These are phyloP conservation scores for Umbelopsis sp. DNA, from an alignment of 192 early-diverging fungal species.

Conservation along the genomic window DNA sequence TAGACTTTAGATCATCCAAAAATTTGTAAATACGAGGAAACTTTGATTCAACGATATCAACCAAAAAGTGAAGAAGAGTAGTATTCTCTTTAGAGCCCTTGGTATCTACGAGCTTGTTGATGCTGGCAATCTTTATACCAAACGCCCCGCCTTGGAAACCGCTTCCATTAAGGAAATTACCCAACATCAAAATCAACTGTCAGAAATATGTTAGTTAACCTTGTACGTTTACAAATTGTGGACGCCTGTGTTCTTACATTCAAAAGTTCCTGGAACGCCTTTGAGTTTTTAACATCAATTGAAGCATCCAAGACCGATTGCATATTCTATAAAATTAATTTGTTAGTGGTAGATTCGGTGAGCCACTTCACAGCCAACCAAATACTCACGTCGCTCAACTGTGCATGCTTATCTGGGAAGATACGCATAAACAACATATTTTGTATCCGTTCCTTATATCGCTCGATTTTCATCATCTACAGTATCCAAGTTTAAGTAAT, in stretches of 20 bases:
- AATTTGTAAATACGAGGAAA: conserved; percentile 65
- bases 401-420: conserved; percentile 66
- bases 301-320: conserved; percentile 65
- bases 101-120: conserved; percentile 87
- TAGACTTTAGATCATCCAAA: conserved; percentile 66
- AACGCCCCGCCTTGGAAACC: conserved; percentile 85
- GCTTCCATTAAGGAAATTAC: conserved; percentile 84
- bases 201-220: background rate
- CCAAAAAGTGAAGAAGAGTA: conserved; percentile 81
- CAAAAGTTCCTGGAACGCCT: conserved; percentile 72
- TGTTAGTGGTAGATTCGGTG: too few relatives aligned
- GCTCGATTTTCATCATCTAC: conserved; percentile 73
- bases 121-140: conserved; percentile 81
- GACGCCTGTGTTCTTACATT: conserved; percentile 41
- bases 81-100: conserved; percentile 72
- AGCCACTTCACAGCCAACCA: background rate
- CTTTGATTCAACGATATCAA: conserved; percentile 65
- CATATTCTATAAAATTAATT: conserved; percentile 48
- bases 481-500: background rate
- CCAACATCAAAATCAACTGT: conserved; percentile 72
- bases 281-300: conserved; percentile 64
- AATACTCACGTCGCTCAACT: conserved; percentile 56
- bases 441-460: conserved; percentile 75
- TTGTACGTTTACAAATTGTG: too few relatives aligned
- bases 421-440: conserved; percentile 67